A percentile compares a stretch with the other conserved stretches of the same genome.
Evolutionary conservation across 2,329 filamentous ascomycete species (phyloP).

Genomic region (Pseudocercospora fuligena): DNA sequence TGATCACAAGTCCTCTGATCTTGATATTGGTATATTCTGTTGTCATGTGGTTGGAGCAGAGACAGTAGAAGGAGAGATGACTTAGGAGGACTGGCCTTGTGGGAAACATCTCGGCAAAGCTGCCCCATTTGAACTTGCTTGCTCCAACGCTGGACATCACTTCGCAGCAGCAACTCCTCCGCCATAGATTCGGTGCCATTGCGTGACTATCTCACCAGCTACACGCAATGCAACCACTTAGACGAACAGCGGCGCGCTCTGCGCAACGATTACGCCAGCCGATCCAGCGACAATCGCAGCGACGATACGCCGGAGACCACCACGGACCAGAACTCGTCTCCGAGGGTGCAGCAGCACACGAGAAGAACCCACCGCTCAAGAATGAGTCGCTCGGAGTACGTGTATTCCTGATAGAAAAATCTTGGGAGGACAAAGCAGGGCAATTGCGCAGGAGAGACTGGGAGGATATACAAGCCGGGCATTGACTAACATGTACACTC

Average conservation of each 20-base stretch:
- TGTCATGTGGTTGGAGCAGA: neutral
- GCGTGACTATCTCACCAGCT: neutral
- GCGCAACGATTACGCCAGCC: constrained; percentile 44
- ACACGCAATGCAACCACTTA: constrained; percentile 51
- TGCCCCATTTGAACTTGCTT: neutral
- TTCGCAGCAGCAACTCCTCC: neutral
- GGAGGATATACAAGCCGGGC: neutral
- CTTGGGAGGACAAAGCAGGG: neutral
- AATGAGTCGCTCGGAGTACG: constrained; percentile 59
- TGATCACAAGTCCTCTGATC: neutral
- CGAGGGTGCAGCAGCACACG: constrained; percentile 40
- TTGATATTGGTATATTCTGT: neutral
- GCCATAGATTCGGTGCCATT: neutral
- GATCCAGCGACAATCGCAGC: constrained; percentile 44
- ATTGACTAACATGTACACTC: constrained; percentile 25
- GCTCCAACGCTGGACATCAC: neutral
- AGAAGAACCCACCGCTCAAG: constrained; percentile 40
- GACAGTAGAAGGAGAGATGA: neutral
- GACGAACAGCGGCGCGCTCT: constrained; percentile 49
- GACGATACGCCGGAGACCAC: constrained; percentile 48
- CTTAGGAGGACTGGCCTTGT: neutral
- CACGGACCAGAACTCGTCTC: constrained; percentile 41
- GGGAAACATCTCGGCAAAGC: constrained; percentile 1
- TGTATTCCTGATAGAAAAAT: constrained; percentile 23
- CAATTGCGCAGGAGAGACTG: neutral